Conservation (phyloP, 164 flowering plant genomes). For the Cinnamomum micranthum region DNA sequence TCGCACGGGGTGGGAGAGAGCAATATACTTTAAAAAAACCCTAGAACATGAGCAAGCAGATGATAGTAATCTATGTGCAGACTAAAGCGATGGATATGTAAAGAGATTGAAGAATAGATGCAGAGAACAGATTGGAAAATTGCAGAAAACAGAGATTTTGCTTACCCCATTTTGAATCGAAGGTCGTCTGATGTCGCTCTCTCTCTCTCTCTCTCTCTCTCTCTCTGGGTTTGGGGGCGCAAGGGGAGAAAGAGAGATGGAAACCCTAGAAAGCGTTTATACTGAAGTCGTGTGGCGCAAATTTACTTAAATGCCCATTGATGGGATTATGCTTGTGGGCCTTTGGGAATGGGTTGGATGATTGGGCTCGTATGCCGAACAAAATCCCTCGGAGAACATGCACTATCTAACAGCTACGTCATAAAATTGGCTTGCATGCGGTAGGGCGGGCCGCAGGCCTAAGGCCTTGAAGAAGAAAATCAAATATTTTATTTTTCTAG, state of each 20-base stretch:
- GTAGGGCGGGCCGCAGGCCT: too few relatives aligned
- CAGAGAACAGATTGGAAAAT: neutral
- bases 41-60: neutral
- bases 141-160: too few relatives aligned
- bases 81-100: neutral
- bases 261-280: neutral
- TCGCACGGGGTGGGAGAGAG: too few relatives aligned
- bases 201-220: too few relatives aligned
- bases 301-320: neutral
- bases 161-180: neutral
- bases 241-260: neutral
- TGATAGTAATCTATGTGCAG: neutral
- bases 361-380: too few relatives aligned
- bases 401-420: too few relatives aligned
- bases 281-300: neutral
- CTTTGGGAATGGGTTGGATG: neutral
- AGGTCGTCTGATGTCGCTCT: neutral
- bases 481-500: too few relatives aligned
- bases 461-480: too few relatives aligned
- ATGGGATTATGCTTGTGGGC: neutral
- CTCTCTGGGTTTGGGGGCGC: neutral
- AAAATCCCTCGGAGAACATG: too few relatives aligned
- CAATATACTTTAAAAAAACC: too few relatives aligned
- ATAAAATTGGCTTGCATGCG: too few relatives aligned
- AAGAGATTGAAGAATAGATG: neutral